Percentiles rank a stretch among this genome's conserved stretches.
Conservation (phyloP, 768 basidiomycete genomes). For the Mycena vitilis region DNA sequence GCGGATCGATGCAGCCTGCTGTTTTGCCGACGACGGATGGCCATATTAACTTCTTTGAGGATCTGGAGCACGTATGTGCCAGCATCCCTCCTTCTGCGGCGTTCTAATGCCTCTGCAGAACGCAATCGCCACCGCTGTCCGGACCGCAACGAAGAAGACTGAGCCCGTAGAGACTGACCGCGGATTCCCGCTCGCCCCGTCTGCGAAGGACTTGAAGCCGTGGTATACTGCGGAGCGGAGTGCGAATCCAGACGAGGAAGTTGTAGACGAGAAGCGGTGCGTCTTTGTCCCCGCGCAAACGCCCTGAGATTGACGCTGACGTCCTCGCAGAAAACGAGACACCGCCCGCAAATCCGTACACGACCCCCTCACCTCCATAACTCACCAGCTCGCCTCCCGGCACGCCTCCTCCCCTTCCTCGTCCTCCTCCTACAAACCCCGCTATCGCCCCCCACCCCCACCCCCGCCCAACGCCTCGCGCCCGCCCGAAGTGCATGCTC, state of each 20-base stretch:
- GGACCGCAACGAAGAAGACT: slow-evolving; percentile 62
- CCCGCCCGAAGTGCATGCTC: slow-evolving; percentile 62
- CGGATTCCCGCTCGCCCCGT: slow-evolving; percentile 80
- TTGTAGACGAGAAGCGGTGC: slow-evolving; percentile 54
- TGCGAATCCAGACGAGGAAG: slow-evolving; percentile 43
- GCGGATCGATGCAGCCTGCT: slow-evolving; percentile 46
- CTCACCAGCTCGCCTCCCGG: slow-evolving; percentile 66
- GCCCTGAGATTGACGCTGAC: not conserved
- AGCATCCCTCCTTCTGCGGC: too few relatives aligned
- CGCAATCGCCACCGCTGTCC: slow-evolving; percentile 57
- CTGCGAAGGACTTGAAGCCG: slow-evolving; percentile 80
- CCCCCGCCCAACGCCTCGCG: slow-evolving; percentile 39
- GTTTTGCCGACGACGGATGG: slow-evolving; percentile 62
- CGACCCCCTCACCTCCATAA: slow-evolving; percentile 83
- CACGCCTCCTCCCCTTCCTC: slow-evolving; percentile 40
- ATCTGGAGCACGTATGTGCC: slow-evolving; percentile 75
- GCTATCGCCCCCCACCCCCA: slow-evolving; percentile 36
- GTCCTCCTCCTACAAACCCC: slow-evolving; percentile 41
- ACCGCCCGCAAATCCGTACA: slow-evolving; percentile 69
- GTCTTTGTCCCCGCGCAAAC: slow-evolving; percentile 7
- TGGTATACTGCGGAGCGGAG: slow-evolving; percentile 73
- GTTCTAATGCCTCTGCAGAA: slow-evolving; percentile 46
- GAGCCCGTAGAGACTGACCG: slow-evolving; percentile 68
- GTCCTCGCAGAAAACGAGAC: slow-evolving; percentile 66
- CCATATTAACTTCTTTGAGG: slow-evolving; percentile 88